Base-by-base conservation (phyloP, 371 early-diverging fungal genomes). In the Capillidium rhysosporum region DNA sequence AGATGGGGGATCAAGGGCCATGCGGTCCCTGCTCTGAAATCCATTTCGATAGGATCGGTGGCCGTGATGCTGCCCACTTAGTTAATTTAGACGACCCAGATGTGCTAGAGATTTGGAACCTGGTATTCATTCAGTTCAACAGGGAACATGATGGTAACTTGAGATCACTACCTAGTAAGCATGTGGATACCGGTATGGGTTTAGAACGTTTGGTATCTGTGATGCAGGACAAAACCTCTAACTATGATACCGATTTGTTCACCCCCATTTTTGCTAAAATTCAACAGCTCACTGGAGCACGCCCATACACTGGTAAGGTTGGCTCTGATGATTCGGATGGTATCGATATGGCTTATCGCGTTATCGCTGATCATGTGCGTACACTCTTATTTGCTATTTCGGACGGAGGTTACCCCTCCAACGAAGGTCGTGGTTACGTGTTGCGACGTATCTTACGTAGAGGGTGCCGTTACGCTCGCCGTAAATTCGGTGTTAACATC, bases 1-100 rank as follows among this genome's bases (percentile, higher is more conserved):
- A 99, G 76, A 98, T 98, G 99, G 99, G 98, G 48, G 96, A 94
- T 56, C 84, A 83, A 51, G 99, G 99, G 23, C 99, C 99, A n/a
- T 99, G 99, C 65, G 99, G 99, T 40, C 98, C 99, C 30, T 98
- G 99, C 74, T 88, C 89, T 46, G 99, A 99, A 73, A 89, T 99
- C 61, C 99, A 99, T 70, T 99, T 82, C 65, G 99, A 99, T 72
- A 81, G 98, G 57, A 92, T 97, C 58, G 98, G 98, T 51, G 86
- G 84, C 20, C 88, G 98, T 55, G 84, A 98, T 69, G 99, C 96
- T 25, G 71, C 92, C 16, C 62, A 69, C 52, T 72, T 98, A 38
- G 99, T 99, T 56, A 99, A 99, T 72, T 69, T 79, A 80, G 99
- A 99, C 64, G 99, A 99, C 73, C 99, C 99, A 25, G 85, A 89